A percentile compares a stretch with the other conserved stretches of the same genome.
Conservation (phyloP, 176 grass and related monocot species). For the Elaeis guineensis region DNA sequence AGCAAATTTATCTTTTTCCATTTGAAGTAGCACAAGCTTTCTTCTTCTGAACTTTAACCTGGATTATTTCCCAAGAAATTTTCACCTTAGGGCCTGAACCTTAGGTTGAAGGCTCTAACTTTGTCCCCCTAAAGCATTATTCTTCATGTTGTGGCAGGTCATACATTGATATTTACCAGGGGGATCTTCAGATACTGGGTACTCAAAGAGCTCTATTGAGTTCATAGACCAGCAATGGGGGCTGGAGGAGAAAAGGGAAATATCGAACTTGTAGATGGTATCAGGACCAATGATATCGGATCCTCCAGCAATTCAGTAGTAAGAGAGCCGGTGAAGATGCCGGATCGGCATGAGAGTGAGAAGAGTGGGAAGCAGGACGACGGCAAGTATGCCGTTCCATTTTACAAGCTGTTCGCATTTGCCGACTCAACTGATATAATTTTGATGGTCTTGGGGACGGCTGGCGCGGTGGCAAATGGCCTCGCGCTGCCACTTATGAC, state of each 20-base stretch:
- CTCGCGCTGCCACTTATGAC: constrained; percentile 86
- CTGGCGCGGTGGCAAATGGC: constrained; percentile 76
- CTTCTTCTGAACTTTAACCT: too few relatives aligned
- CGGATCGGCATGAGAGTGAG: background rate
- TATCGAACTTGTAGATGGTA: background rate
- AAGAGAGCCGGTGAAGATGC: background rate
- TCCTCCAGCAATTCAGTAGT: background rate
- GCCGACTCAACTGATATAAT: constrained; percentile 60
- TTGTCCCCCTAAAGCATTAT: too few relatives aligned
- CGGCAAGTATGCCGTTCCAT: constrained; percentile 38
- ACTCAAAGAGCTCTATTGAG: too few relatives aligned
- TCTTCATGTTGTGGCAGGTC: too few relatives aligned
- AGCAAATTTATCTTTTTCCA: too few relatives aligned
- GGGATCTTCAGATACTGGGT: too few relatives aligned
- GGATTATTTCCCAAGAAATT: too few relatives aligned
- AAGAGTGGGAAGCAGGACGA: constrained; percentile 3
- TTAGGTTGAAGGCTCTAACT: too few relatives aligned
- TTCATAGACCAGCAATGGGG: background rate
- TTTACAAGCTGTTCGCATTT: constrained; percentile 83
- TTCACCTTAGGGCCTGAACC: too few relatives aligned
- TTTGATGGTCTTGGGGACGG: constrained; percentile 63
- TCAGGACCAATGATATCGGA: background rate
- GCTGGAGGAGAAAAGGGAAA: background rate
- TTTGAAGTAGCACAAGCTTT: too few relatives aligned
- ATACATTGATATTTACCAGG: too few relatives aligned